Base-by-base conservation (phyloP, 768 basidiomycete species). In the Lyophyllum shimeji region DNA sequence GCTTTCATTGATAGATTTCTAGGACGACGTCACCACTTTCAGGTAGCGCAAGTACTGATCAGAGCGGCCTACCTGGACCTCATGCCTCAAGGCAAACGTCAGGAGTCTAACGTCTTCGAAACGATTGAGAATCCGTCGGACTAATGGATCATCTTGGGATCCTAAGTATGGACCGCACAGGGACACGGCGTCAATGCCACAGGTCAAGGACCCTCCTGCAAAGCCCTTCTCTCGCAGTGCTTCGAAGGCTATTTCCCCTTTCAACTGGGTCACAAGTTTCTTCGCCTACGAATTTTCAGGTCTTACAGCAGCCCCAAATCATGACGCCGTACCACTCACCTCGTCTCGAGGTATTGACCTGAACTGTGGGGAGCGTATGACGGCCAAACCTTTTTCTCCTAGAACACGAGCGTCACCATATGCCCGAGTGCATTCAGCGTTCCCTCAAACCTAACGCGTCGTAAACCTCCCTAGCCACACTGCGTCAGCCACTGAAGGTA, bases 381-480 rank as follows among this genome's bases (percentile, higher is more conserved):
- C 59, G 50, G 70, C 68, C 25, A 81, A 65, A 53, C 76, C 78
- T 49, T 64, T 59, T 55, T 74, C 65, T 33, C 70, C 71, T 76
- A 46, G 5, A 29, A 27, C 6, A 46, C 4, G n/a, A 25, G 13
- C 27, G 18, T 37, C 31, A 42, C 7, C 33, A 42, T 11, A n/a
- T 27, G 5, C 20, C 33, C 18, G 31, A 24, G 9, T 15, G n/a
- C 47, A 18, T 21, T 21, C 2, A 39, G 25, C 34, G 25, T 40
- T 9, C 8, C 12, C 9, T 23, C 45, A 34, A 67, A 77, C 90
- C 92, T 64, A 91, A 75, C 29, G 79, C 69, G 66, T 93, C 90
- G 69, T 94, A 93, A 6, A 92, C 83, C 49, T 84, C 84, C 20
- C 90, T 86, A 60, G 20, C 17, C 59, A 42, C 43, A 31, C 55